Evolutionary conservation across 2,329 filamentous ascomycete species (phyloP).

Genomic region (Alternaria angustiovoidea): DNA sequence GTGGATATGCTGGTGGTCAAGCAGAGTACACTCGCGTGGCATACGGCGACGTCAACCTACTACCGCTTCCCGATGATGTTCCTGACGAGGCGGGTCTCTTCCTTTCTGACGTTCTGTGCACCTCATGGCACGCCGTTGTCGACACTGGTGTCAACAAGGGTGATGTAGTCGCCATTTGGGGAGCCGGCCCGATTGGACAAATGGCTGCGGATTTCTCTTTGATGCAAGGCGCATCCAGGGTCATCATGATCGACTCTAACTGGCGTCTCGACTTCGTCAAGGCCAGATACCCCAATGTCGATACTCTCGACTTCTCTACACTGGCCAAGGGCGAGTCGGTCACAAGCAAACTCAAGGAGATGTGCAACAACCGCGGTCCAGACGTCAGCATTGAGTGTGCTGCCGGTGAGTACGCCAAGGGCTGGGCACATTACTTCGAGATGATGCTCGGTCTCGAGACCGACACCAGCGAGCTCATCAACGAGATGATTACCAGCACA

Average conservation of each 20-base stretch:
- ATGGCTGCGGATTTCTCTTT: conserved; percentile 75
- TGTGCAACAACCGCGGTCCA: conserved; percentile 73
- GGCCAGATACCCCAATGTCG: conserved; percentile 69
- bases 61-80: conserved; percentile 79
- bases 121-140: conserved; percentile 82
- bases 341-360: conserved; percentile 74
- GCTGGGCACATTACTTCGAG: conserved; percentile 68
- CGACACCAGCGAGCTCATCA: conserved; percentile 81
- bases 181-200: conserved; percentile 85
- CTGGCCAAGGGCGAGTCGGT: conserved; percentile 70
- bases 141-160: conserved; percentile 81
- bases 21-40: conserved; percentile 88
- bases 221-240: conserved; percentile 74
- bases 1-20: conserved; percentile 87
- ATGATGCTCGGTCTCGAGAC: conserved; percentile 75
- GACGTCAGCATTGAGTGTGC: conserved; percentile 77
- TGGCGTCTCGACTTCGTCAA: conserved; percentile 75
- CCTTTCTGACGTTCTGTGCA: conserved; percentile 80
- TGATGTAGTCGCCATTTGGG: conserved; percentile 84
- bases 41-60: conserved; percentile 79
- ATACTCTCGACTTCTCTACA: conserved; percentile 74
- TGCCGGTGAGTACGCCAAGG: conserved; percentile 69
- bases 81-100: conserved; percentile 86
- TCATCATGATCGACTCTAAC: conserved; percentile 82
- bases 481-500: conserved; percentile 80